Conservation (phyloP, 176 grass and related monocot genomes). For the Carex pumila region DNA sequence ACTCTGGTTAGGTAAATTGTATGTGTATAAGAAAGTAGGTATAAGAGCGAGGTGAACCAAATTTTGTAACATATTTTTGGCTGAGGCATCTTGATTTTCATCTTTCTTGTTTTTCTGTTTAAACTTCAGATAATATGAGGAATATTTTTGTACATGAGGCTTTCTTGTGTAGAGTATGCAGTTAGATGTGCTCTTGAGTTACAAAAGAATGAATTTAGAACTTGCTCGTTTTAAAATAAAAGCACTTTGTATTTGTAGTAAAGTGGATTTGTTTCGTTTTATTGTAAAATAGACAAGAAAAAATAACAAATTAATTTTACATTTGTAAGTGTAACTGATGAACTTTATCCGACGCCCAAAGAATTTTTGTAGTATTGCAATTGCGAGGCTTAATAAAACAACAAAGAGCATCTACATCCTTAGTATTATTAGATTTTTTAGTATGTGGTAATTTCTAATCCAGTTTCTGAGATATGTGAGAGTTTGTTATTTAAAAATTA, state of each 20-base stretch:
- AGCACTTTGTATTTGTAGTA: not conserved
- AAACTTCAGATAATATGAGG: not conserved
- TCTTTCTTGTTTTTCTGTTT: not conserved
- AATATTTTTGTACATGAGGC: constrained; percentile 10
- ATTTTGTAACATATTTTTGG: constrained; percentile 14
- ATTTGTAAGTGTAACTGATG: too few relatives aligned
- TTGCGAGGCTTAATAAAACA: too few relatives aligned
- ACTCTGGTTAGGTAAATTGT: not conserved
- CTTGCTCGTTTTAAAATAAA: not conserved
- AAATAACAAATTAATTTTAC: not conserved
- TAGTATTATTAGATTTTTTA: too few relatives aligned
- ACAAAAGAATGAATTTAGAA: not conserved
- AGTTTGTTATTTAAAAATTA: too few relatives aligned
- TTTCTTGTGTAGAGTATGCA: not conserved
- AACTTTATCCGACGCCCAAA: too few relatives aligned
- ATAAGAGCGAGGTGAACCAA: not conserved
- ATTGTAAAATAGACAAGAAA: not conserved
- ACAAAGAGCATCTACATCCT: too few relatives aligned
- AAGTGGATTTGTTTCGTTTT: not conserved
- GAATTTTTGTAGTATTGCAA: too few relatives aligned
- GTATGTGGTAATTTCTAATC: too few relatives aligned
- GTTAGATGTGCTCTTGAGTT: not conserved
- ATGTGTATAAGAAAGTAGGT: not conserved
- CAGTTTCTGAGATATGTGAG: too few relatives aligned
- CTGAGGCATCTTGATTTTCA: not conserved